Conservation (phyloP, 768 basidiomycete genomes). For the Amanita thiersii region DNA sequence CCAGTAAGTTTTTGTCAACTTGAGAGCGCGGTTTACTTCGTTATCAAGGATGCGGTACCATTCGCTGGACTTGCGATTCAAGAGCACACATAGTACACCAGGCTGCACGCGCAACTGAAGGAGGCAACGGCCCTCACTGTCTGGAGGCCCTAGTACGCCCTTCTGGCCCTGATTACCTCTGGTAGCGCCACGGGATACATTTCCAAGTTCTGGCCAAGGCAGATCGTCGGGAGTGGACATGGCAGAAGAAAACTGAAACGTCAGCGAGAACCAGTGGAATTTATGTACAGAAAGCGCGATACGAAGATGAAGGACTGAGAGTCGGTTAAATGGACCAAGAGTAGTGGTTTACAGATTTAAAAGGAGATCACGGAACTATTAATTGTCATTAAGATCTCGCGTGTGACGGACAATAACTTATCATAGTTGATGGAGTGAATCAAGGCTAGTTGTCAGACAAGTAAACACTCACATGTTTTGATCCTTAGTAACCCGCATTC, state of each 20-base stretch:
- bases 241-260: conserved; percentile 21
- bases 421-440: conserved; percentile 2
- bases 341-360: not conserved
- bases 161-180: conserved; percentile 84
- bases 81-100: conserved; percentile 66
- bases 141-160: conserved; percentile 63
- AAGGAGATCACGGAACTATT: conserved; percentile 2
- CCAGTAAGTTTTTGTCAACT: conserved; percentile 83
- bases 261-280: conserved; percentile 10
- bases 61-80: conserved; percentile 72
- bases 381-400: conserved; percentile 4
- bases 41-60: conserved; percentile 75
- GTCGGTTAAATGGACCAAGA: conserved; percentile 4
- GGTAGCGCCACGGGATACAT: conserved; percentile 77
- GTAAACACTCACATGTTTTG: conserved; percentile 14
- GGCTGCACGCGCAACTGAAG: conserved; percentile 81
- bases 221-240: conserved; percentile 65
- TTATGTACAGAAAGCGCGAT: conserved; percentile 11
- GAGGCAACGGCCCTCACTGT: conserved; percentile 65
- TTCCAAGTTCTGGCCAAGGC: conserved; percentile 81
- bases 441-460: conserved; percentile 12
- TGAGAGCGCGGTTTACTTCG: conserved; percentile 75
- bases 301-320: conserved; percentile 9
- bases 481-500: conserved; percentile 19
- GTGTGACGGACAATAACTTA: conserved; percentile 8